A percentile compares a stretch with the other conserved stretches of the same genome.
phyloP scores from a whole-genome alignment of 2,329 filamentous ascomycete genomes.

The Incumbomyces lentus region DNA sequence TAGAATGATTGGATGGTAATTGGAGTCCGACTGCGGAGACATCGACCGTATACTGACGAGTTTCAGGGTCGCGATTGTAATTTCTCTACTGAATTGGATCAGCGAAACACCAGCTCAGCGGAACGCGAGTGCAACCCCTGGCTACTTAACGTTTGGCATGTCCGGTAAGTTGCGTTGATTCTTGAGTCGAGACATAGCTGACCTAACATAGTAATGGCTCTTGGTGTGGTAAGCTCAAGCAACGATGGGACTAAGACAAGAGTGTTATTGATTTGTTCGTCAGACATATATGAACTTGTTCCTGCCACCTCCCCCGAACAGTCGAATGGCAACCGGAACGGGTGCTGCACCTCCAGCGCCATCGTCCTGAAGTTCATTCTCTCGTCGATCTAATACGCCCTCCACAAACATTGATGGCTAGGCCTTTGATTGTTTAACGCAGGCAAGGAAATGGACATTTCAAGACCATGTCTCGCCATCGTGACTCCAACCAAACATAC shows the following conservation, averaged over 20 bases:
- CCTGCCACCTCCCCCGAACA: conserved; percentile 43
- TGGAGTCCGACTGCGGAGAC: background rate
- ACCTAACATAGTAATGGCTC: conserved; percentile 45
- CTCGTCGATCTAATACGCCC: too few species aligned
- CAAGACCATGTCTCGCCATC: too few species aligned
- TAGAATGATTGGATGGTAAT: conserved; percentile 56
- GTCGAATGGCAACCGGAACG: conserved; percentile 31
- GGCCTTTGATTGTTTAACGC: too few species aligned
- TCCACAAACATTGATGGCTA: too few species aligned
- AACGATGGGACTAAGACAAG: background rate
- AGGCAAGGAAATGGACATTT: too few species aligned
- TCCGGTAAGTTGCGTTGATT: conserved; percentile 46
- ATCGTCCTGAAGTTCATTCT: too few species aligned
- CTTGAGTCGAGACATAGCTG: conserved; percentile 4
- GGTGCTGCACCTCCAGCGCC: conserved; percentile 39
- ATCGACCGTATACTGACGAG: background rate
- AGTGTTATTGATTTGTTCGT: conserved; percentile 18
- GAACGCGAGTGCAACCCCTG: conserved; percentile 58
- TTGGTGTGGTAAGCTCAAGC: conserved; percentile 37
- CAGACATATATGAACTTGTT: conserved; percentile 57
- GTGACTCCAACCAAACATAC: too few species aligned
- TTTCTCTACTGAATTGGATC: conserved; percentile 39
- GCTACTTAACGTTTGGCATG: conserved; percentile 68
- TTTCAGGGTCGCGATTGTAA: conserved; percentile 36
- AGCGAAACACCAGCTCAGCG: conserved; percentile 39